Percentiles rank a stretch among this genome's conserved stretches.
phyloP scores from a whole-genome alignment of 1,284 basidiomycete species.

The Irpex sp. region DNA sequence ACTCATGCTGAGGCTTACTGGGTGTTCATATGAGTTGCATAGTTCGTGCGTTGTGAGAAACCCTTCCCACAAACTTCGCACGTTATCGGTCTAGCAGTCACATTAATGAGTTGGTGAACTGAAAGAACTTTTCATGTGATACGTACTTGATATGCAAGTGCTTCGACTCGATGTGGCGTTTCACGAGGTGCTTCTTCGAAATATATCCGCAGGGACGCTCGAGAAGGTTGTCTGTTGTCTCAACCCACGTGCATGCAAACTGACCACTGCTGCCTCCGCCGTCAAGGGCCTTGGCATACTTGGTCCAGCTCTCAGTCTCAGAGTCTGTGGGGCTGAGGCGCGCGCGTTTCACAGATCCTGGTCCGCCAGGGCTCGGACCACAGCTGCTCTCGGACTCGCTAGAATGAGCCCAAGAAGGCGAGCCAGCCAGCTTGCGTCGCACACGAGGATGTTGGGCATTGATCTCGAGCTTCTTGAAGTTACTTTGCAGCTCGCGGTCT shows the following conservation, averaged over 20 bases:
- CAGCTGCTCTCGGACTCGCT: conserved; percentile 13
- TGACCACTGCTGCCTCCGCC: conserved; percentile 12
- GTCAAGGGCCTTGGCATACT: conserved; percentile 14
- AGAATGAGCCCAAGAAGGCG: conserved; percentile 8
- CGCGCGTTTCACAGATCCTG: conserved; percentile 3
- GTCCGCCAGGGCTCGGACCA: conserved; percentile 3
- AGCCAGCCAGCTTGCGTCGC: conserved; percentile 4
- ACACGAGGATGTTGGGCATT: conserved; percentile 1
- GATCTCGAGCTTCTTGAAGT: conserved; percentile 5
- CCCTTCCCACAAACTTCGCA: conserved; percentile 51
- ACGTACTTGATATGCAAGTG: conserved; percentile 57
- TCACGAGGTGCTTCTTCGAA: conserved; percentile 61
- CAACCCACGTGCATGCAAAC: conserved; percentile 25
- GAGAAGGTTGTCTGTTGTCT: conserved; percentile 8
- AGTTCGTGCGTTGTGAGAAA: conserved; percentile 56
- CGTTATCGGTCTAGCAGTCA: conserved; percentile 40
- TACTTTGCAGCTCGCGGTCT: conserved; percentile 11
- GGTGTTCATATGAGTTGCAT: conserved; percentile 54
- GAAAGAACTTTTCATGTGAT: conserved; percentile 1
- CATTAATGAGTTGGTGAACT: background rate
- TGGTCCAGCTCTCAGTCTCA: conserved; percentile 17
- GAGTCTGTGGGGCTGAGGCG: conserved; percentile 11
- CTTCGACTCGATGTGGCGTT: conserved; percentile 59
- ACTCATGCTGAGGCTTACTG: conserved; percentile 39
- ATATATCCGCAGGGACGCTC: conserved; percentile 39